Conservation (phyloP, 345 rosid genomes). For the Eucalyptus sp. region DNA sequence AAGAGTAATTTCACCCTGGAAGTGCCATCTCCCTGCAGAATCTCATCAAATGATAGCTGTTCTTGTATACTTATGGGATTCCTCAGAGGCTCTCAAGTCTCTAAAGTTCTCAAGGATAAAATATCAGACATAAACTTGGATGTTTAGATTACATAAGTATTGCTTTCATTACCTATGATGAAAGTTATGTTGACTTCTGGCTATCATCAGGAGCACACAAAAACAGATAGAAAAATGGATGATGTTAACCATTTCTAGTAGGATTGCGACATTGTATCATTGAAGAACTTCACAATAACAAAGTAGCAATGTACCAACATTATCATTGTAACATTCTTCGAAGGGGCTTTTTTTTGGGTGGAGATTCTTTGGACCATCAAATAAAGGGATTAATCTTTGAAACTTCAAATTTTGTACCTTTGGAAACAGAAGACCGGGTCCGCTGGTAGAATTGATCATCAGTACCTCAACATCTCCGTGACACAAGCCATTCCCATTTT, state of each 20-base stretch:
- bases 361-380: not conserved
- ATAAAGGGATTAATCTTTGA: not conserved
- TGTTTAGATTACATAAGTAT: not conserved
- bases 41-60: not conserved
- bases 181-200: not conserved
- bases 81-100: not conserved
- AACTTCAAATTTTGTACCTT: slow-evolving; percentile 11
- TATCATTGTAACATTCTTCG: not conserved
- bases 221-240: not conserved
- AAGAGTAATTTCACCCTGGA: not conserved
- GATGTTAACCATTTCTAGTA: not conserved
- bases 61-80: not conserved
- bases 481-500: not conserved
- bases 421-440: slow-evolving; percentile 48
- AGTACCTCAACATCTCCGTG: slow-evolving; percentile 20
- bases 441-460: slow-evolving; percentile 36
- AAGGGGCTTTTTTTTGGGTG: not conserved
- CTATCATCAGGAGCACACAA: not conserved
- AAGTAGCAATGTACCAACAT: not conserved
- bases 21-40: not conserved
- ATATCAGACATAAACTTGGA: not conserved
- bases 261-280: not conserved
- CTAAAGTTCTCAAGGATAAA: not conserved
- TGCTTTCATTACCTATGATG: not conserved
- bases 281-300: not conserved